A percentile compares a stretch with the other conserved stretches of the same genome.
Evolutionary conservation across 345 rosid genomes (phyloP).

Genomic region (Pseudoturritis turrita): DNA sequence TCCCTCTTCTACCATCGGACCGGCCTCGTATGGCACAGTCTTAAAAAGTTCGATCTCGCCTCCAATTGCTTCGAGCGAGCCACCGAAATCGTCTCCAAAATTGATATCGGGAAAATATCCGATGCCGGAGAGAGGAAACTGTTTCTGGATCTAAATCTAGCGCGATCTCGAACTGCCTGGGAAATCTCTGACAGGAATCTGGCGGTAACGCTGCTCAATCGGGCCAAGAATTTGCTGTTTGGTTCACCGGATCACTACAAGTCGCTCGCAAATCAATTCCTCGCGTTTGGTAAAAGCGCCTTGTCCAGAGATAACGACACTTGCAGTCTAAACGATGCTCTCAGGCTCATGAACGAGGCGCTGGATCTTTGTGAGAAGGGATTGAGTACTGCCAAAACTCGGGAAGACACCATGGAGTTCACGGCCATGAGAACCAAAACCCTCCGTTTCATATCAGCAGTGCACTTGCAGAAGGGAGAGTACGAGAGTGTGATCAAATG

Average conservation of each 20-base stretch:
- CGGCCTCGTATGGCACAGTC: slow-evolving; percentile 63
- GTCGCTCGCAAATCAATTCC: slow-evolving; percentile 61
- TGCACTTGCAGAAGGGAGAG: slow-evolving; percentile 83
- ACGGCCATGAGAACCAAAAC: slow-evolving; percentile 51
- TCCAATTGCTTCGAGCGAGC: slow-evolving; percentile 86
- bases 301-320: slow-evolving; percentile 43
- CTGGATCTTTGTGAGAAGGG: slow-evolving; percentile 84
- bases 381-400: slow-evolving; percentile 42
- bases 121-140: slow-evolving; percentile 68
- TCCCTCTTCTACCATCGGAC: slow-evolving; percentile 81
- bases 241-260: slow-evolving; percentile 65
- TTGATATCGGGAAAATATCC: slow-evolving; percentile 42
- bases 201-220: slow-evolving; percentile 68
- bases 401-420: slow-evolving; percentile 57
- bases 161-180: slow-evolving; percentile 90
- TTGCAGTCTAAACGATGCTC: slow-evolving; percentile 48
- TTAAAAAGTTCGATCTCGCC: slow-evolving; percentile 63
- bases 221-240: slow-evolving; percentile 62
- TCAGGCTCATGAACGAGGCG: slow-evolving; percentile 81
- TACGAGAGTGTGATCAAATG: slow-evolving; percentile 85
- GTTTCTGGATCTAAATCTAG: slow-evolving; percentile 68
- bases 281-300: slow-evolving; percentile 54
- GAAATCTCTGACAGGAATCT: slow-evolving; percentile 62
- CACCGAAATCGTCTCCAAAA: slow-evolving; percentile 61
- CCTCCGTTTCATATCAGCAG: slow-evolving; percentile 86